These are phyloP conservation scores for Clathrus columnatus DNA, from an alignment of 768 basidiomycete genomes.

Conservation along the genomic window DNA sequence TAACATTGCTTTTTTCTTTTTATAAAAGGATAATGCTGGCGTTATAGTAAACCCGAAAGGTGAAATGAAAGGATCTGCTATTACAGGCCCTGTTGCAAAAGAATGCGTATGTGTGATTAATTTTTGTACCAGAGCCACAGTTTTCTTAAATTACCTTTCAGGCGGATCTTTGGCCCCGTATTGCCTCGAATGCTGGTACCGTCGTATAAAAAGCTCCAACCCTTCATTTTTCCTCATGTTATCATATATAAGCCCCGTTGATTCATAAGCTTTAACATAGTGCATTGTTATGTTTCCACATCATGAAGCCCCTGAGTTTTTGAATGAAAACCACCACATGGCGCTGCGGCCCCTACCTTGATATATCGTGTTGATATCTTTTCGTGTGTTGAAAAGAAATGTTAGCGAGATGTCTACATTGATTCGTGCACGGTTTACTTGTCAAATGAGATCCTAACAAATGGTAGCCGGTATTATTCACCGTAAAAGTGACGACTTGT, in stretches of 20 bases:
- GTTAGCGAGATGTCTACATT: too few species aligned
- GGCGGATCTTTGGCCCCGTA: constrained; percentile 99
- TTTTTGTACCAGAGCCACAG: not conserved
- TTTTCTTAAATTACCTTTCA: constrained; percentile 23
- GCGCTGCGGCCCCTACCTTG: too few species aligned
- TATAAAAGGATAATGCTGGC: constrained; percentile 77
- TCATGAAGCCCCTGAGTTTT: too few species aligned
- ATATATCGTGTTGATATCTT: too few species aligned
- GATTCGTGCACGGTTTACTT: too few species aligned
- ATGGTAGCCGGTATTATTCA: too few species aligned
- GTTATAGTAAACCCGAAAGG: constrained; percentile 98
- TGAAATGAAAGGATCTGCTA: constrained; percentile 99
- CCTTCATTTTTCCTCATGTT: not conserved
- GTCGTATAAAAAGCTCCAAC: constrained; percentile 77
- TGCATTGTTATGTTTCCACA: too few species aligned
- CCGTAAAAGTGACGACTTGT: too few species aligned
- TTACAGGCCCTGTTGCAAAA: constrained; percentile 96
- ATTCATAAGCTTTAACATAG: not conserved
- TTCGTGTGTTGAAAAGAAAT: too few species aligned
- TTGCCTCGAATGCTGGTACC: constrained; percentile 96
- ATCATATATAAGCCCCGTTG: not conserved
- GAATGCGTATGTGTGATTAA: constrained; percentile 74
- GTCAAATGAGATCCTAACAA: too few species aligned
- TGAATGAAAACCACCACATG: too few species aligned
- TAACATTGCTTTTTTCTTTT: not conserved